These are phyloP conservation scores for Prunus fruticosa DNA, from an alignment of 306 rosid genomes.

Conservation along the genomic window DNA sequence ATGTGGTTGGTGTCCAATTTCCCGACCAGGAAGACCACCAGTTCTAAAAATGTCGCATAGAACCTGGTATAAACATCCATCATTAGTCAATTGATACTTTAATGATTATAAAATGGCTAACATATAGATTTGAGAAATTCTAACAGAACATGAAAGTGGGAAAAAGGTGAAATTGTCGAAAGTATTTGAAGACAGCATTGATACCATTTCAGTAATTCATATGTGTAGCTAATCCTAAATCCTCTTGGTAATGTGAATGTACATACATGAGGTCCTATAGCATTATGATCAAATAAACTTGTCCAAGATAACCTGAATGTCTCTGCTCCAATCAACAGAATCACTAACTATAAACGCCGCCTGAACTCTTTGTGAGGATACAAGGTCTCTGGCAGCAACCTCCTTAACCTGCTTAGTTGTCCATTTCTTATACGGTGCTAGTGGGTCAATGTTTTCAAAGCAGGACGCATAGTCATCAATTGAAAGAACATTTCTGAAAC, in stretches of 20 bases:
- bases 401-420: conserved; percentile 34
- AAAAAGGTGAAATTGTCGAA: background rate
- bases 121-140: conserved; percentile 12
- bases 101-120: background rate
- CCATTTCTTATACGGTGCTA: conserved; percentile 81
- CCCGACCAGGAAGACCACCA: conserved; percentile 89
- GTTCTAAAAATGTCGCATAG: conserved; percentile 84
- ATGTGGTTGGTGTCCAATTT: conserved; percentile 62
- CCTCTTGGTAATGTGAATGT: background rate
- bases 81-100: conserved; percentile 12
- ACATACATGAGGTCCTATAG: background rate
- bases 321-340: conserved; percentile 97
- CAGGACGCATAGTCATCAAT: conserved; percentile 75
- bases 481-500: conserved; percentile 72
- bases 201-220: background rate
- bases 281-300: background rate
- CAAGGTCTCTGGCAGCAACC: conserved; percentile 30
- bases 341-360: conserved; percentile 85
- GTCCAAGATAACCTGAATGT: conserved; percentile 61
- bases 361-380: conserved; percentile 62
- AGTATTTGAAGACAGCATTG: background rate
- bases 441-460: conserved; percentile 86
- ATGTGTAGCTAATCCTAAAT: background rate
- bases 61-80: conserved; percentile 46
- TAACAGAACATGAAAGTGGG: background rate